Percentiles rank a stretch among this genome's conserved stretches.
phyloP scores from a whole-genome alignment of 768 basidiomycete species.

The Rossbeevera mucosa region DNA sequence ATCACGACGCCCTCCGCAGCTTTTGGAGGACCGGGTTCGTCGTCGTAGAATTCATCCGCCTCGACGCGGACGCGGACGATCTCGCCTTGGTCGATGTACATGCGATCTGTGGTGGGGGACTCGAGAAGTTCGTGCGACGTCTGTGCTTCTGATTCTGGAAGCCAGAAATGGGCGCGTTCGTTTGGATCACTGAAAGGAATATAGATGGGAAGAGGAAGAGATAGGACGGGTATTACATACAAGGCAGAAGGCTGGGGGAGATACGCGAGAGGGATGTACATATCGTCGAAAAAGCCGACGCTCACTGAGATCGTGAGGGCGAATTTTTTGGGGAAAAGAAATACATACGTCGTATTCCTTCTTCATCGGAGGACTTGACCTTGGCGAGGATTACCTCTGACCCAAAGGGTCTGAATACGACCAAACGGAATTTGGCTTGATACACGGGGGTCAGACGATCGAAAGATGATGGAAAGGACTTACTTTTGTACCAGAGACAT shows the following conservation, averaged over 20 bases:
- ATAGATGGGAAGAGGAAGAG: neutral
- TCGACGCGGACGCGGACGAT: conserved; percentile 76
- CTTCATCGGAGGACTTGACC: conserved; percentile 81
- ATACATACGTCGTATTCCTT: conserved; percentile 74
- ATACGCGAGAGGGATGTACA: conserved; percentile 74
- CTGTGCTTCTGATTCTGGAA: conserved; percentile 55
- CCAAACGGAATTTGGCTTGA: conserved; percentile 81
- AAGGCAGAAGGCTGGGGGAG: conserved; percentile 81
- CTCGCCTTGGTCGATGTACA: conserved; percentile 80
- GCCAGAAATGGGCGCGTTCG: conserved; percentile 81
- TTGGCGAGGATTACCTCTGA: conserved; percentile 89
- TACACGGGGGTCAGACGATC: conserved; percentile 2
- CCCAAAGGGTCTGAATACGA: conserved; percentile 86
- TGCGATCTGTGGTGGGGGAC: conserved; percentile 57
- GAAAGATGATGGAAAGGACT: conserved; percentile 38
- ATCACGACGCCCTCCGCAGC: conserved; percentile 64
- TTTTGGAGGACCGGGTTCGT: conserved; percentile 81
- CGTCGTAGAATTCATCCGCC: conserved; percentile 78
- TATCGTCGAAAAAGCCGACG: conserved; percentile 91
- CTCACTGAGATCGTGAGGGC: conserved; percentile 49
- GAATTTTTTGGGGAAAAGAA: neutral
- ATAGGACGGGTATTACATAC: conserved; percentile 37
- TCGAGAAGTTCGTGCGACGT: conserved; percentile 62
- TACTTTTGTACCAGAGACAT: conserved; percentile 92
- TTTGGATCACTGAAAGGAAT: conserved; percentile 58